Base-by-base conservation (phyloP, 1,284 basidiomycete species). In the Cryptococcus sp. region DNA sequence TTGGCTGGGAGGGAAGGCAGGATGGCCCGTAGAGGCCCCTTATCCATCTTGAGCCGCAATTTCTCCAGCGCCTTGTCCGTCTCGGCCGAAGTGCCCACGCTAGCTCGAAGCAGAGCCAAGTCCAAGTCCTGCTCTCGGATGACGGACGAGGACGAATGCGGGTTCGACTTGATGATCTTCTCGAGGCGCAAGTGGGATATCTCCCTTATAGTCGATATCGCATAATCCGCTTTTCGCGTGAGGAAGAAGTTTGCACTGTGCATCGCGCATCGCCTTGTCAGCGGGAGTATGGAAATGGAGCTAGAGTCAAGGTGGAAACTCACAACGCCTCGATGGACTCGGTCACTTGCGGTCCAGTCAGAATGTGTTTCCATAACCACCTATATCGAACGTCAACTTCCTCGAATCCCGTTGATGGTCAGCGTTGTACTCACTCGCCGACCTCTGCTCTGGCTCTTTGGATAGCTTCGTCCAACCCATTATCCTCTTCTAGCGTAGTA, bases 331-430 rank as follows among this genome's bases (percentile, higher is more conserved):
- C 83, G 13, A 91, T 84, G 0, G 88, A 86, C 23, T 87, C 87
- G 61, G 89, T 86, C 0, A 94, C 88, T 64, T 92, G 89, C 63
- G 85, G 84, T 67, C 85, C 85, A 0, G 91, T 94, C 54, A 95
- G 81, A 35, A 95, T 88, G 69, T 93, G 91, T 35, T 86, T 79
- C 91, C 93, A 95, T 3, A 95, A 81, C 92, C 92, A 95, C 38
- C 61, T 62, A 42, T 13, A 20, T 38, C 5, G 5, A 53, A 10
- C 10, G 31, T 53, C 51, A 51, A 20, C 22, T 3, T 2, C 3
- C 2, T 42, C 45, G 4, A 16, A n/a, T 17, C 3, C 11, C 39
- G 35, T n/a, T 39, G 19, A 42, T 44, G 38, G 25, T 16, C 3
- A 42, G 13, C 3, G 48, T 88, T 79, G 53, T 11, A 67, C 62